phyloP scores from a whole-genome alignment of 306 rosid genomes.

The Elaeagnus macrophylla region DNA sequence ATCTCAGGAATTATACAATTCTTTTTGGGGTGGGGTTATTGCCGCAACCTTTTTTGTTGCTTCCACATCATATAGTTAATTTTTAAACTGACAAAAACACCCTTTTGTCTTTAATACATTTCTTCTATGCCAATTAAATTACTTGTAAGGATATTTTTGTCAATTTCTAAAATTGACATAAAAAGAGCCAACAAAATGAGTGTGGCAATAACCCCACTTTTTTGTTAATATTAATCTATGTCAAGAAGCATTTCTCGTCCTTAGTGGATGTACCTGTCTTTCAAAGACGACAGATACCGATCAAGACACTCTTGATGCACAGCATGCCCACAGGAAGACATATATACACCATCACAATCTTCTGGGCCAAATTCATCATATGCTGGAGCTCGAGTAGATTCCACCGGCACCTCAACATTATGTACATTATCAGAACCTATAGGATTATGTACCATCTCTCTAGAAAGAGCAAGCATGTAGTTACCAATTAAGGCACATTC shows the following conservation, averaged over 20 bases:
- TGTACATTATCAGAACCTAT: conserved; percentile 41
- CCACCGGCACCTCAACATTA: conserved; percentile 24
- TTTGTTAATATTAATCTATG: too few species aligned
- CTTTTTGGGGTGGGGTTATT: too few species aligned
- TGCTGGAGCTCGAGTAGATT: conserved; percentile 34
- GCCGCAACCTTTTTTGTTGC: too few species aligned
- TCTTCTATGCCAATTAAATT: too few species aligned
- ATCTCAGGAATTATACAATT: too few species aligned
- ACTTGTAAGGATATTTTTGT: too few species aligned
- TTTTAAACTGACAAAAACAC: too few species aligned
- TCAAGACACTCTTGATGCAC: conserved; percentile 94
- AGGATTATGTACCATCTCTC: conserved; percentile 41
- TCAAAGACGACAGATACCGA: conserved; percentile 73
- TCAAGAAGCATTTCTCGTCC: background rate
- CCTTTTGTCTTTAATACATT: too few species aligned
- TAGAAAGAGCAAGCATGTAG: conserved; percentile 54
- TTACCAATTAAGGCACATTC: conserved; percentile 57
- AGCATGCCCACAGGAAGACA: conserved; percentile 98
- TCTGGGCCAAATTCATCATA: conserved; percentile 67
- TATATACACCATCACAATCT: conserved; percentile 80
- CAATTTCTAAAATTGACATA: too few species aligned
- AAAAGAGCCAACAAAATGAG: too few species aligned
- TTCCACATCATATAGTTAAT: too few species aligned
- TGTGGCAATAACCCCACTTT: too few species aligned
- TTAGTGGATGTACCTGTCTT: conserved; percentile 58